Percentiles rank a stretch among this genome's conserved stretches.
phyloP scores from a whole-genome alignment of 2,329 filamentous ascomycete genomes.

The Laburnicola sp. region DNA sequence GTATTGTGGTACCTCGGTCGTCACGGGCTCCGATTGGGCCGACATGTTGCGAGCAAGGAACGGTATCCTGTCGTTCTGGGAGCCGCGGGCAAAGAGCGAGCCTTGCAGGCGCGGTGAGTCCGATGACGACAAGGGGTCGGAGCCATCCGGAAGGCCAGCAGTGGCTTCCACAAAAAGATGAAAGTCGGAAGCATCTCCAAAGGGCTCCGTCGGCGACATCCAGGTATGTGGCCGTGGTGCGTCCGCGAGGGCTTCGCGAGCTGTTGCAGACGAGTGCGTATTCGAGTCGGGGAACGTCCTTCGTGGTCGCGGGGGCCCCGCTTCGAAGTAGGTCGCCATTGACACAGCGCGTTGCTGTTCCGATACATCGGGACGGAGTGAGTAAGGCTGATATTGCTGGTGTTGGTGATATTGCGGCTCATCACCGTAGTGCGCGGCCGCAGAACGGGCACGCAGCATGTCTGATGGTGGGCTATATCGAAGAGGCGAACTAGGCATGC shows the following conservation, averaged over 20 bases:
- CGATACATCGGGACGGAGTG: slow-evolving; percentile 5
- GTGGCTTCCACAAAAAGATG: slow-evolving; percentile 47
- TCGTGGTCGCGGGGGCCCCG: slow-evolving; percentile 23
- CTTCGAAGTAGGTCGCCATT: slow-evolving; percentile 26
- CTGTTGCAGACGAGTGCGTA: slow-evolving; percentile 17
- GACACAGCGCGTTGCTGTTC: slow-evolving; percentile 21
- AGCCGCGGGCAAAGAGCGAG: slow-evolving; percentile 38
- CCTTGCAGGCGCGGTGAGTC: slow-evolving; percentile 37
- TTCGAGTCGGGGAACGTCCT: slow-evolving; percentile 35
- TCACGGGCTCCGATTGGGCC: slow-evolving; percentile 31
- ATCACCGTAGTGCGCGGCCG: slow-evolving; percentile 23
- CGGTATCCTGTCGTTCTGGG: slow-evolving; percentile 31
- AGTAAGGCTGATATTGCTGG: slow-evolving; percentile 24
- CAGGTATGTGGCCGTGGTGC: slow-evolving; percentile 39
- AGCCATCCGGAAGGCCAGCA: slow-evolving; percentile 35
- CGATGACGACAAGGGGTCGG: slow-evolving; percentile 38
- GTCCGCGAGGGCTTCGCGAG: slow-evolving; percentile 21
- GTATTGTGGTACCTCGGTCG: slow-evolving; percentile 13
- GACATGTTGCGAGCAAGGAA: slow-evolving; percentile 25
- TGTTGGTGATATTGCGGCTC: too few species aligned
- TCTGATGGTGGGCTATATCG: slow-evolving; percentile 14
- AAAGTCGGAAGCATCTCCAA: slow-evolving; percentile 41
- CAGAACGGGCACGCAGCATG: slow-evolving; percentile 28
- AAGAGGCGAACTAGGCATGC: slow-evolving; percentile 41
- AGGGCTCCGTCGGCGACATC: slow-evolving; percentile 41